Evolutionary conservation across 208 protist genomes (phyloP), one percentile per base, ranked within the genome.

Genomic region (Trypanosoma avium): DNA sequence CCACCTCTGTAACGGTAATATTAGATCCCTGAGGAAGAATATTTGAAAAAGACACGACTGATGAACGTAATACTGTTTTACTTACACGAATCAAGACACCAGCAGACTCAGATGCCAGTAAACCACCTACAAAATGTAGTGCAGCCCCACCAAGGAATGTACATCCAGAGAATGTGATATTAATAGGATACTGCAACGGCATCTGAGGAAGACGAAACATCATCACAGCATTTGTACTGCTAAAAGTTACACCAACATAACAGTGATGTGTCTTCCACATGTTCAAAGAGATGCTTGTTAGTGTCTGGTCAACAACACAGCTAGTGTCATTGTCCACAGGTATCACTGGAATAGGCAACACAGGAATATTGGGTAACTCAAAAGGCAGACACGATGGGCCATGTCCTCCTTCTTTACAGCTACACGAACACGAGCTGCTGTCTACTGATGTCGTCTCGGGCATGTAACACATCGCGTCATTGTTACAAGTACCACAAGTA

Each of bases 231-330:
- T 40, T 38, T 24, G 3, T n/a, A 38, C 55, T 38, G 21, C 40
- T 60, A 38, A 60, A 60, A 24, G 55, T 60, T 7, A 60, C 55
- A 13, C 55, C 55, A 48, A 60, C 38, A 22, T 49, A 61, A 27
- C 56, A 61, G 56, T 61, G 56, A 29, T 61, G 56, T 7, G 56
- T 61, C 27, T 61, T 61, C 56, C 26, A 26, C 56, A 61, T 61
- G 42, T 61, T 38, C 27, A 61, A 24, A 36, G 56, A 52, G 4
- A 61, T 4, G 10, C 22, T 50, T 26, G 7, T 61, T 43, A 61
- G 42, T 27, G 56, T 61, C 42, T 52, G 38, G 42, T 29, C 29
- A 1, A 40, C 42, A 19, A 61, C 42, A 29, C 56, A 61, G 15
- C 12, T 61, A 27, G 24, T 49, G 27, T 35, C 27, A 8, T n/a